phyloP scores from a whole-genome alignment of 495 filamentous ascomycete species.

The Penicillium coprophilum region DNA sequence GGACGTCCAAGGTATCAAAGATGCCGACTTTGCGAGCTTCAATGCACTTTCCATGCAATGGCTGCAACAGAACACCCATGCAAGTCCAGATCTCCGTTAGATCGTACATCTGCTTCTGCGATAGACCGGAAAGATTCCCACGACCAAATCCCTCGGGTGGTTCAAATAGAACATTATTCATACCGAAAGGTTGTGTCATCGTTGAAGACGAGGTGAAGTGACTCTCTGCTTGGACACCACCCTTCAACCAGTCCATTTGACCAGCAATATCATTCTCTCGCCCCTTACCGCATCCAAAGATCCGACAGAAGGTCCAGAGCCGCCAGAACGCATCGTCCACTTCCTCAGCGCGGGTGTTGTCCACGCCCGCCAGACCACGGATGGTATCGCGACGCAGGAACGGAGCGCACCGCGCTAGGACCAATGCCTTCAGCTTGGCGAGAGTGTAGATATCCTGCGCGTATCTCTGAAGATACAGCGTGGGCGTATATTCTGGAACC shows the following conservation, averaged over 20 bases:
- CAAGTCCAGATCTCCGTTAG: slow-evolving; percentile 70
- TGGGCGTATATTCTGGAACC: slow-evolving; percentile 58
- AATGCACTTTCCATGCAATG: slow-evolving; percentile 54
- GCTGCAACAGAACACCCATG: slow-evolving; percentile 56
- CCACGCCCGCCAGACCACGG: slow-evolving; percentile 51
- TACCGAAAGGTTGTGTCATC: slow-evolving; percentile 50
- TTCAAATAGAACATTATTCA: slow-evolving; percentile 54
- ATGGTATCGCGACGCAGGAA: slow-evolving; percentile 61
- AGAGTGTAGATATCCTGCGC: slow-evolving; percentile 59
- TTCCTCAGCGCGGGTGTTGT: slow-evolving; percentile 49
- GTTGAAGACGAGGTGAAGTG: slow-evolving; percentile 31
- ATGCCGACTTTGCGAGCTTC: slow-evolving; percentile 58
- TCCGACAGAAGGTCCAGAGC: slow-evolving; percentile 68
- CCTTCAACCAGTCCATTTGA: slow-evolving; percentile 65
- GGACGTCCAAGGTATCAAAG: slow-evolving; percentile 50
- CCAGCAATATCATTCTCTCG: slow-evolving; percentile 62
- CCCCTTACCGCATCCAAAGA: slow-evolving; percentile 60
- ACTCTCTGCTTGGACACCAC: slow-evolving; percentile 51
- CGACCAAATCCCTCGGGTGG: slow-evolving; percentile 58
- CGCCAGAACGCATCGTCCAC: slow-evolving; percentile 69
- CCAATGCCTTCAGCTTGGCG: slow-evolving; percentile 57
- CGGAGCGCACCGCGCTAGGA: slow-evolving; percentile 57
- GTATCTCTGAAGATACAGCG: slow-evolving; percentile 55
- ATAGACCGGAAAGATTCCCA: slow-evolving; percentile 58
- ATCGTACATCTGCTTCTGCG: slow-evolving; percentile 58